A percentile compares a stretch with the other conserved stretches of the same genome.
Conservation (phyloP, 352 stramenopile species). For the Globisporangium carolinianum region DNA sequence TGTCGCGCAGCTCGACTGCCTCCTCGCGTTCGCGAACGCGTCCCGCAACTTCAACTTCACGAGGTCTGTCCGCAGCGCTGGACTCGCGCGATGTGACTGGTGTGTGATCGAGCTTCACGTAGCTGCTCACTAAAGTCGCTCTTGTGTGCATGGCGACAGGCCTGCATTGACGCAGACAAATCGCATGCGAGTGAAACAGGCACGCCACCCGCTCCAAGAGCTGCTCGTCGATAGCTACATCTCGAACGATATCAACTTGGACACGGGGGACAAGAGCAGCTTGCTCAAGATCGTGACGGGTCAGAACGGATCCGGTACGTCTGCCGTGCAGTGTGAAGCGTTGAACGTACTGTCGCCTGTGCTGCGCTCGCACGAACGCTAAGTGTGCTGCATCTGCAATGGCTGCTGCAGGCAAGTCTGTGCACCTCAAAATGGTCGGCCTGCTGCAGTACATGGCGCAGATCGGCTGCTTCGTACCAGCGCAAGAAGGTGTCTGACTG, state of each 20-base stretch:
- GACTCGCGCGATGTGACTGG: too few species aligned
- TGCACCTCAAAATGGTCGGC: conserved; percentile 82
- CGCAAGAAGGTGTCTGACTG: conserved; percentile 36
- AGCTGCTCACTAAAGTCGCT: not conserved
- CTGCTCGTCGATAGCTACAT: conserved; percentile 81
- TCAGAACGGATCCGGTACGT: conserved; percentile 76
- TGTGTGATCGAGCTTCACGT: too few species aligned
- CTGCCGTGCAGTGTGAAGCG: not conserved
- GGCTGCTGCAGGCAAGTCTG: conserved; percentile 62
- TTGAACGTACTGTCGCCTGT: too few species aligned
- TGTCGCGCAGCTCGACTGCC: conserved; percentile 63
- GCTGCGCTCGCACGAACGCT: not conserved
- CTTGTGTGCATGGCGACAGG: conserved; percentile 10
- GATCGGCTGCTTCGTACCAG: conserved; percentile 77
- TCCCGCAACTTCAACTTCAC: conserved; percentile 73
- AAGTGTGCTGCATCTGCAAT: not conserved
- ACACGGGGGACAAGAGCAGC: conserved; percentile 15
- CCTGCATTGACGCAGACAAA: conserved; percentile 41
- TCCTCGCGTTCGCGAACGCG: conserved; percentile 55
- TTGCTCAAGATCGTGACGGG: conserved; percentile 71
- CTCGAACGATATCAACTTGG: conserved; percentile 62
- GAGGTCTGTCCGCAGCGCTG: conserved; percentile 17
- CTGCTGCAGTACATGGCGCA: conserved; percentile 82
- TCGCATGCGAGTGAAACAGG: conserved; percentile 46
- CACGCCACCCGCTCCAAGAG: conserved; percentile 79